Evolutionary conservation across 768 basidiomycete genomes (phyloP).

Genomic region (Auriscalpium orientale): DNA sequence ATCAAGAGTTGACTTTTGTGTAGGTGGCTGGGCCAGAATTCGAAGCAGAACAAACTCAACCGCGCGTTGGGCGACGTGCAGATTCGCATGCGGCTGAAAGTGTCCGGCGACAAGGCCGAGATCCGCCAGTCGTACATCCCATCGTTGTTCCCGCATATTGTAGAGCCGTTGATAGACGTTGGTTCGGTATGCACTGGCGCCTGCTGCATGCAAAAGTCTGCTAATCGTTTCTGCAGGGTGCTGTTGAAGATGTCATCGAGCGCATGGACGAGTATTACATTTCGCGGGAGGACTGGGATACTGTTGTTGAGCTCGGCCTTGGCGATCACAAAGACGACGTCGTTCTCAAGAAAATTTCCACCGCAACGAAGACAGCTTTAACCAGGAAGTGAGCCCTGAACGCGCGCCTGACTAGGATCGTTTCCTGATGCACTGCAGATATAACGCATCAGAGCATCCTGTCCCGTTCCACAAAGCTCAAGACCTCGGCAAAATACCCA

Average conservation of each 20-base stretch:
- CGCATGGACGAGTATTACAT: slow-evolving; percentile 93
- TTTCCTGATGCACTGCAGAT: slow-evolving; percentile 39
- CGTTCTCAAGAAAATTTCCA: slow-evolving; percentile 77
- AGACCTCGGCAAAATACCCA: slow-evolving; percentile 70
- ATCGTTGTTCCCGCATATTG: slow-evolving; percentile 73
- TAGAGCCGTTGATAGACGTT: slow-evolving; percentile 66
- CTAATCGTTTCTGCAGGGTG: slow-evolving; percentile 39
- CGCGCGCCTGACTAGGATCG: not conserved
- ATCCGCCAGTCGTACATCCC: slow-evolving; percentile 91
- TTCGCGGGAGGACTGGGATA: slow-evolving; percentile 94
- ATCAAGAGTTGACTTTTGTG: not conserved
- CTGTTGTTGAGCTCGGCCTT: slow-evolving; percentile 87
- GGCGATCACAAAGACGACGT: slow-evolving; percentile 67
- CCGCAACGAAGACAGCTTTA: slow-evolving; percentile 75
- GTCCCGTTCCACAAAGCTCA: slow-evolving; percentile 90
- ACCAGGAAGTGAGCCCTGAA: slow-evolving; percentile 65
- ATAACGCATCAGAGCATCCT: slow-evolving; percentile 85
- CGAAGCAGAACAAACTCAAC: slow-evolving; percentile 76
- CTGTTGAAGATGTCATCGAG: slow-evolving; percentile 74
- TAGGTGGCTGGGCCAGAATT: slow-evolving; percentile 98
- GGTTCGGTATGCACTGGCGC: slow-evolving; percentile 46
- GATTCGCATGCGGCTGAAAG: slow-evolving; percentile 89
- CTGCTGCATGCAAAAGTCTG: not conserved
- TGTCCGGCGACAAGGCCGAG: slow-evolving; percentile 84
- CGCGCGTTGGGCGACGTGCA: slow-evolving; percentile 86